phyloP scores from a whole-genome alignment of 2,329 filamentous ascomycete species.

The Clathrospora elynae region DNA sequence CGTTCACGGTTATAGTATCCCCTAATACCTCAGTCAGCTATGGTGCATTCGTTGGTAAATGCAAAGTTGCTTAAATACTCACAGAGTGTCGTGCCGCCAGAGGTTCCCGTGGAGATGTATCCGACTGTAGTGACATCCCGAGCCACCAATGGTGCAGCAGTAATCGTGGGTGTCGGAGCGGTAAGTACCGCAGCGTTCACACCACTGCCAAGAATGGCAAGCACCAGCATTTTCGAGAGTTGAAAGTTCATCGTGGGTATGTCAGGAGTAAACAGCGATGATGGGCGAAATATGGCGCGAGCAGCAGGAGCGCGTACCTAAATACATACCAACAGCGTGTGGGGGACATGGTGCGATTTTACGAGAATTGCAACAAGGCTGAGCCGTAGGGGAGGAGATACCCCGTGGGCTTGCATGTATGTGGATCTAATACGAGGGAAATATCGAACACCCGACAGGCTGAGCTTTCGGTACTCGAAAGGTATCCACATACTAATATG shows the following conservation, averaged over 20 bases:
- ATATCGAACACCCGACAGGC: too few relatives aligned
- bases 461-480: too few relatives aligned
- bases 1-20: constrained; percentile 16
- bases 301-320: constrained; percentile 2
- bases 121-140: constrained; percentile 18
- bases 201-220: constrained; percentile 4
- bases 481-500: too few relatives aligned
- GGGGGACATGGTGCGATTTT: too few relatives aligned
- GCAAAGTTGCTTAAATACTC: neutral
- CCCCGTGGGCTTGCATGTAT: too few relatives aligned
- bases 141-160: constrained; percentile 9
- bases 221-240: constrained; percentile 7
- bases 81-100: constrained; percentile 19
- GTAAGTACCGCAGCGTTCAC: constrained; percentile 10
- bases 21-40: constrained; percentile 9
- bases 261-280: neutral
- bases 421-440: too few relatives aligned
- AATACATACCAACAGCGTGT: constrained; percentile 9
- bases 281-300: neutral
- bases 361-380: too few relatives aligned
- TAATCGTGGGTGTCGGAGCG: constrained; percentile 11
- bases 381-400: too few relatives aligned
- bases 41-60: neutral
- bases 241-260: constrained; percentile 5
- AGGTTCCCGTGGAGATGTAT: constrained; percentile 11